Evolutionary conservation across 176 grass and related monocot genomes (phyloP).

Genomic region (Paspalum notatum): DNA sequence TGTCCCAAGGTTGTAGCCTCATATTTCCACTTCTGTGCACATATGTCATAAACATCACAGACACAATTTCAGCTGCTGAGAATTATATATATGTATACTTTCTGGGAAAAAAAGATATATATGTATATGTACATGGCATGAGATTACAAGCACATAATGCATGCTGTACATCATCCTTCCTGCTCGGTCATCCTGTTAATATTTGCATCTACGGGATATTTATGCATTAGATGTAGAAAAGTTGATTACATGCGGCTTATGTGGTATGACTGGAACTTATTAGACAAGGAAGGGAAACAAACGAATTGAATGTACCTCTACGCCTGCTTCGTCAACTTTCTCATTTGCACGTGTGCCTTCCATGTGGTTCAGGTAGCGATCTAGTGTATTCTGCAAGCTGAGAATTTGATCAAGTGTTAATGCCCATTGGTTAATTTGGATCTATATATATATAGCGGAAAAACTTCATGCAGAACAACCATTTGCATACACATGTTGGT

Average conservation of each 20-base stretch:
- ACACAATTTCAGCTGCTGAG: not conserved
- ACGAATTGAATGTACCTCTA: conserved; percentile 38
- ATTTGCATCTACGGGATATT: not conserved
- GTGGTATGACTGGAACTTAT: not conserved
- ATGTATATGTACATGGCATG: not conserved
- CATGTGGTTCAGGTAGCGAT: conserved; percentile 63
- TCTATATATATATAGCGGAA: not conserved
- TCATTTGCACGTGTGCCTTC: conserved; percentile 28
- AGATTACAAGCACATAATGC: not conserved
- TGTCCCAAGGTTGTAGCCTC: conserved; percentile 55
- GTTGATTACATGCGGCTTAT: not conserved
- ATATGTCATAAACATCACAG: not conserved
- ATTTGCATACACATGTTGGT: not conserved
- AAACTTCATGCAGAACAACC: not conserved
- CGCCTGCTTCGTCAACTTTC: conserved; percentile 26
- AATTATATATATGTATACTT: not conserved
- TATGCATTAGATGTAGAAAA: not conserved
- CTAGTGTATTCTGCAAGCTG: conserved; percentile 79
- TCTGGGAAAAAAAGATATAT: not conserved
- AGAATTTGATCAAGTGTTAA: conserved; percentile 13
- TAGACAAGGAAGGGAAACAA: not conserved
- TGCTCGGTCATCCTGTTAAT: not conserved
- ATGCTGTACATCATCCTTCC: not conserved
- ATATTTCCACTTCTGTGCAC: conserved; percentile 49
- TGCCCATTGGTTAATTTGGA: not conserved